Evolutionary conservation across 2,329 filamentous ascomycete species (phyloP).

Genomic region (Fusarium multiceps): DNA sequence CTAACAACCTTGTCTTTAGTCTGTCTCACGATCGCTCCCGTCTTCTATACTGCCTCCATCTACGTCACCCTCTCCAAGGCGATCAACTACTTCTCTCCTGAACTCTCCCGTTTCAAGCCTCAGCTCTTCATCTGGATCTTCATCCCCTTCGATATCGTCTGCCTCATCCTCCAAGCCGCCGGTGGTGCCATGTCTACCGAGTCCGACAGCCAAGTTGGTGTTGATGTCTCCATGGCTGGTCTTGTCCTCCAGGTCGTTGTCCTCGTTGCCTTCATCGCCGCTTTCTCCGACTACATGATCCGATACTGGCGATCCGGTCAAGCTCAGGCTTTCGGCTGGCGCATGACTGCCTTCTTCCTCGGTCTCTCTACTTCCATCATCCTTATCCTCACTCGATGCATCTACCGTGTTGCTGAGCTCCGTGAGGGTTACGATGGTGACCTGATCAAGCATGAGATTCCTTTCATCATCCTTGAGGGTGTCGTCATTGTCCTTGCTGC

Average conservation of each 20-base stretch:
- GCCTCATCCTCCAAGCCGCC: conserved; percentile 66
- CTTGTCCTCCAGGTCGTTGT: conserved; percentile 69
- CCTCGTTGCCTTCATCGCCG: conserved; percentile 62
- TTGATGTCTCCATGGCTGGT: conserved; percentile 60
- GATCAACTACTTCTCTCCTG: conserved; percentile 55
- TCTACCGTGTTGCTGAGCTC: conserved; percentile 74
- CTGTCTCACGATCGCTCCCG: conserved; percentile 64
- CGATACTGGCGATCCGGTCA: conserved; percentile 53
- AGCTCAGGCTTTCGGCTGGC: conserved; percentile 42
- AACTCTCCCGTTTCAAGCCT: conserved; percentile 58
- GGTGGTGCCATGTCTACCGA: conserved; percentile 65
- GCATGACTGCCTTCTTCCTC: conserved; percentile 60
- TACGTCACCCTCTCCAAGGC: conserved; percentile 69
- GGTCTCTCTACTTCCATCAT: conserved; percentile 66
- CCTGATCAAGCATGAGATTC: conserved; percentile 63
- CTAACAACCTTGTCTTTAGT: conserved; percentile 47
- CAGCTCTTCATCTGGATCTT: conserved; percentile 60
- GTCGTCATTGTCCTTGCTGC: conserved; percentile 53
- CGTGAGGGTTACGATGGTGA: conserved; percentile 69
- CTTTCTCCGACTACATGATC: conserved; percentile 63
- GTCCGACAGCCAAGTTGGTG: conserved; percentile 49
- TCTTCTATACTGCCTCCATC: conserved; percentile 69
- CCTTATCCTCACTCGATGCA: conserved; percentile 70
- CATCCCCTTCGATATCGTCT: conserved; percentile 67
- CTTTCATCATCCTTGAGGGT: conserved; percentile 67